These are phyloP conservation scores for Remersonia thermophila DNA, from an alignment of 2,329 filamentous ascomycete species.

Conservation along the genomic window DNA sequence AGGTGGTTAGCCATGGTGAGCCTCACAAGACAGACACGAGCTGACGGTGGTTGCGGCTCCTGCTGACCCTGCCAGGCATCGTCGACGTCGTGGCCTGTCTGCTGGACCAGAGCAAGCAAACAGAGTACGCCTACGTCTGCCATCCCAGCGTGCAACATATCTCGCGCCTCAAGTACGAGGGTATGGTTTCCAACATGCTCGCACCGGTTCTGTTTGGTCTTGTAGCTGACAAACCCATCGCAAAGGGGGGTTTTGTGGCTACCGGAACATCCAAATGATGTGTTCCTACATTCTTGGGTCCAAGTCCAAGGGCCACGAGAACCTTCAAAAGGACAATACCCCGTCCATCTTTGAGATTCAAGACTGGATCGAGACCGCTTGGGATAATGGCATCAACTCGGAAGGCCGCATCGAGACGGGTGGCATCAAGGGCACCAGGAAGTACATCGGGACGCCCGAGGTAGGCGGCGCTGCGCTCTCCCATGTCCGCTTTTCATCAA, in stretches of 20 bases:
- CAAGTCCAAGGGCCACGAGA: conserved; percentile 41
- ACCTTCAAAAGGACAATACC: conserved; percentile 47
- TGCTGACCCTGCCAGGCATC: too few relatives aligned
- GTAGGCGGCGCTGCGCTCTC: conserved; percentile 29
- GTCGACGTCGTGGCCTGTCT: conserved; percentile 42
- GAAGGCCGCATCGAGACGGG: conserved; percentile 71
- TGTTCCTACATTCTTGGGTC: conserved; percentile 61
- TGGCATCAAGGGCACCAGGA: conserved; percentile 74
- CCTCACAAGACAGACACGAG: conserved; percentile 1
- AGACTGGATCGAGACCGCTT: conserved; percentile 74
- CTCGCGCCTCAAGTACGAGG: conserved; percentile 67
- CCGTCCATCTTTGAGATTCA: conserved; percentile 76
- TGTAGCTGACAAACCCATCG: background rate
- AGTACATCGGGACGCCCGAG: conserved; percentile 91
- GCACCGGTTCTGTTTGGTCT: too few relatives aligned
- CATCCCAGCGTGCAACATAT: conserved; percentile 65
- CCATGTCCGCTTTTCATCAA: background rate
- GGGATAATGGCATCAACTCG: conserved; percentile 72
- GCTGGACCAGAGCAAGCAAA: conserved; percentile 50
- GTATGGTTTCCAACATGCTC: conserved; percentile 23
- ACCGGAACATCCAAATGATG: conserved; percentile 89
- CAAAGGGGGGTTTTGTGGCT: conserved; percentile 79
- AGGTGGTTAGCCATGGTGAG: conserved; percentile 40
- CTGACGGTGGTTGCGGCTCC: too few relatives aligned
- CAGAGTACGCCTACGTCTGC: conserved; percentile 67